Percentiles rank a stretch among this genome's conserved stretches.
phyloP scores from a whole-genome alignment of 1,139 yeast genomes.

The Protomyces inouyei region DNA sequence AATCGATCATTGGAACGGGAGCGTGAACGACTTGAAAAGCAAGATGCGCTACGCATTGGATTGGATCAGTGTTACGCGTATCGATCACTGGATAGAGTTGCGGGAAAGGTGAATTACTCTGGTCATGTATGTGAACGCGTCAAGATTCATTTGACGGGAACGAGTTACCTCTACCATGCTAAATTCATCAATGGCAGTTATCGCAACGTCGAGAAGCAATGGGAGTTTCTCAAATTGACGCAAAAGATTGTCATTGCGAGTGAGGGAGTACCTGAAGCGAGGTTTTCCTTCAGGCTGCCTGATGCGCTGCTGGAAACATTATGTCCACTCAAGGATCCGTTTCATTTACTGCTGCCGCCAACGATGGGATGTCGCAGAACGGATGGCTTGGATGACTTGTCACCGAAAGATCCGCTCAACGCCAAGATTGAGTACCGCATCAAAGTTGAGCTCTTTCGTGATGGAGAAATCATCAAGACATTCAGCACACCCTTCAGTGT shows the following conservation, averaged over 20 bases:
- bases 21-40: background rate
- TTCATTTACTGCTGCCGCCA: conserved; percentile 19
- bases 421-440: conserved; percentile 19
- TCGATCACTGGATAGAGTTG: conserved; percentile 21
- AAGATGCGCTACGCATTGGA: conserved; percentile 5
- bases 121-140: conserved; percentile 3
- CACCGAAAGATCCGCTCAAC: conserved; percentile 22
- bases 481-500: conserved; percentile 13
- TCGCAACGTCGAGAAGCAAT: conserved; percentile 14
- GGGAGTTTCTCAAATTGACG: conserved; percentile 20
- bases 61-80: conserved; percentile 17
- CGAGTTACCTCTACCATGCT: conserved; percentile 8
- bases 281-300: conserved; percentile 9
- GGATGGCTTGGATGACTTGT: conserved; percentile 20
- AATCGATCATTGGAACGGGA: background rate
- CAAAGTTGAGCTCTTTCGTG: conserved; percentile 10
- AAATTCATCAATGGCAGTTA: conserved; percentile 20
- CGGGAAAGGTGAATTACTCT: conserved; percentile 8
- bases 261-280: background rate
- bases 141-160: conserved; percentile 16
- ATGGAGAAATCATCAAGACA: background rate
- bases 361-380: conserved; percentile 15
- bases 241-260: conserved; percentile 1
- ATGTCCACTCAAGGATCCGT: conserved; percentile 13
- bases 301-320: conserved; percentile 21